Base-by-base conservation (phyloP, 345 rosid genomes). In the Citrus sp. region DNA sequence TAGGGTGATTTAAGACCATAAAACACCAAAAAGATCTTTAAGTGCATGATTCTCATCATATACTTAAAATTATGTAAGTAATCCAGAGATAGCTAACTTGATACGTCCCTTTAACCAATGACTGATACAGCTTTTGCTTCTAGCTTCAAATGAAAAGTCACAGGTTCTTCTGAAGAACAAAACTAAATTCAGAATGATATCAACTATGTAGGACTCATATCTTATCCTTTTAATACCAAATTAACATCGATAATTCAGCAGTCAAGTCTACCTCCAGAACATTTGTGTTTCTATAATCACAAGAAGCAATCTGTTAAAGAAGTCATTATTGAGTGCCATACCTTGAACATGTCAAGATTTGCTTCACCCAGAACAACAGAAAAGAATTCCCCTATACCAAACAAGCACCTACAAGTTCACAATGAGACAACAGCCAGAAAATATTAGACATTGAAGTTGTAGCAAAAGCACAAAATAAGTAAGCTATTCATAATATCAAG, bases 231-330 rank as follows among this genome's bases (percentile, higher is more conserved):
- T 46, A 42, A 66, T 22, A 51, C 40, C 61, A 32, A 32, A 56
- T 34, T 58, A 30, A 55, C 22, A 34, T 22, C n/a, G 30, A 32
- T 19, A 58, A 35, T 35, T 55, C 19, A 1, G 34, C 54, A 35
- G 54, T 73, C 24, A 73, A 27, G 74, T 56, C 46, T 71, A 51
- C 62, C 63, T 73, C 24, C 32, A 73, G 30, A 58, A n/a, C 19
- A n/a, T 30, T 24, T 73, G 28, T 73, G 30, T 37, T 35, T 58
- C 64, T 5, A 54, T 3, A 21, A 19, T 30, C 25, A 54, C 38
- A n/a, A 54, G 2, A 6, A 38, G 18, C 55, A 74, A 22, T 28
- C 28, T 9, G 28, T 49, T 32, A 27, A 66, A 40, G 7, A 54
- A 34, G 30, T 8, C 51, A 49, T 10, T 34, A 32, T 34, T 3